Evolutionary conservation across 1,139 yeast genomes (phyloP), one percentile per base, ranked within the genome.

Genomic region (Saccharomyces pastorianus): DNA sequence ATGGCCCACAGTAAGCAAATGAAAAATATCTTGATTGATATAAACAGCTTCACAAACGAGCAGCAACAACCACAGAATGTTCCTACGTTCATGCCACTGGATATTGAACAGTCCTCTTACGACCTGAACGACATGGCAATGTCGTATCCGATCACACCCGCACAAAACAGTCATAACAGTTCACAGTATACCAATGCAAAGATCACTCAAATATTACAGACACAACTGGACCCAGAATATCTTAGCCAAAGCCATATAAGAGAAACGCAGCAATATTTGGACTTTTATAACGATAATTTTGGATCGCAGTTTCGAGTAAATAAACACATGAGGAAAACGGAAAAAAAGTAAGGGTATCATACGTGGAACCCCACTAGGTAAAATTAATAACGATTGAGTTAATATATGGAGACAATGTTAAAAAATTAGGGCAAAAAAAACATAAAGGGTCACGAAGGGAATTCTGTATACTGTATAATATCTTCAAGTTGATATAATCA

Each of bases 221-320:
- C 51, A 31, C 63, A 61, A 48, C 53, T 61, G 58, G 59, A 61
- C 41, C 58, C 57, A 1, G 46, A 56, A 13, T 49, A 53, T 13
- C 52, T 61, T 46, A 58, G 59, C 27, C 59, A 61, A 51, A 56
- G 55, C 27, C 62, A 59, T 14, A 44, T 57, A 34, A 56, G 63
- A 46, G 64, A 62, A 47, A 60, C 61, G 14, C 61, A 61, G 46
- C 62, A 61, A 41, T 62, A 58, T 54, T 26, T 60, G 55, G 58
- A 61, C 31, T 61, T 62, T 46, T 62, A 61, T 61, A 61, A 61
- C 44, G 58, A 53, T 49, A 58, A 59, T 7, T 58, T 53, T 48
- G 58, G 55, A 4, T 44, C 48, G 6, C 32, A 46, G 32, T 28
- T 46, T 27, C 23, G 20, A 28, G 11, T 1, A 46, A 27, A 27